Base-by-base conservation (phyloP, 176 grass and related monocot genomes). In the Stipa capillata region DNA sequence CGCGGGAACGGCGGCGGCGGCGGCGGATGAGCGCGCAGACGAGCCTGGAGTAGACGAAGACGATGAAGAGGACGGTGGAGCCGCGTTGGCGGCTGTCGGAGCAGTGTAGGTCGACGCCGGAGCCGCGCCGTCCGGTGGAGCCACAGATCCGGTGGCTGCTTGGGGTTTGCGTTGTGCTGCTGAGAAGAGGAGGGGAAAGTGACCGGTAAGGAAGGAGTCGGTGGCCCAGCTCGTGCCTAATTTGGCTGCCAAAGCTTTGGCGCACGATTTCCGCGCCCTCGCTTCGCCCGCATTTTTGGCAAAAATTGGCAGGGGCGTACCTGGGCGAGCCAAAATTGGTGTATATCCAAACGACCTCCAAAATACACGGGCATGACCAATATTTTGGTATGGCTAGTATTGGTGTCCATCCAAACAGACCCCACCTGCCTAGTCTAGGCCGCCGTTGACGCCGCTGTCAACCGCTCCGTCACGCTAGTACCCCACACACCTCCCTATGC, bases 21-120 rank as follows among this genome's bases (percentile, higher is more conserved):
- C 91, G 90, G 29, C 85, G 88, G 66, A 84, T 37, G 48, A 91
- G 67, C 5, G 85, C 88, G 90, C 93, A 97, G 80, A 88, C 85
- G 59, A 97, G 85, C 36, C 93, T 80, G 9, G 88, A 77, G 80
- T 90, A 93, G 23, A 97, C 85, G 77, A 91, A 93, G 37, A 89
- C 83, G 77, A 94, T 94, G 77, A 94, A 94, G 79, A 41, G 39
- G 39, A 41, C 6, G 6, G 39, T 41, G 7, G 39, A 41, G 39
- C 6, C 6, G 39, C 39, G 4, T 8, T 41, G 39, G 39, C 39
- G 7, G 39, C 39, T 8, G 39, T 8, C 39, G 5, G 39, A 41
- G 39, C 39, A 41, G 5, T 41, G 39, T 8, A 41, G 39, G 9
- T 41, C 39, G 39, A 41, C n/a, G n/a, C n/a, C n/a, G n/a, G n/a